A percentile compares a stretch with the other conserved stretches of the same genome.
Evolutionary conservation across 441 rosid genomes (phyloP).

Genomic region (Pelargonium exstipulatum): DNA sequence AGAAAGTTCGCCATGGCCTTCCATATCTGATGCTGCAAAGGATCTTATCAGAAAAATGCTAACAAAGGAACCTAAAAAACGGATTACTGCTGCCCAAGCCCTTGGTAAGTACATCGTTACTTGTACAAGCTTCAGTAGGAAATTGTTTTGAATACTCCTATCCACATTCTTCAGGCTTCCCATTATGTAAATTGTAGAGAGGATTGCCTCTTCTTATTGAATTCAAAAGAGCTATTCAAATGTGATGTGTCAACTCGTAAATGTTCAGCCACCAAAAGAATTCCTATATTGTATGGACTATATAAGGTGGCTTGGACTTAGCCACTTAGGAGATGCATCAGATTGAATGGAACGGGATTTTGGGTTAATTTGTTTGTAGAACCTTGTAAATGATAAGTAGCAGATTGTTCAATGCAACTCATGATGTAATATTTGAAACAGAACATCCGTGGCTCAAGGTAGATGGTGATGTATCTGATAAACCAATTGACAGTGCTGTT

Average conservation of each 20-base stretch:
- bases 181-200: no score
- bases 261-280: no score
- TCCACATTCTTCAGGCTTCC: no score
- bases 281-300: neutral
- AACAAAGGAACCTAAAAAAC: constrained; percentile 40
- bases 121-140: no score
- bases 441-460: constrained; percentile 82
- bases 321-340: neutral
- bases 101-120: constrained; percentile 37
- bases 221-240: no score
- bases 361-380: neutral
- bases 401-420: neutral
- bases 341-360: neutral
- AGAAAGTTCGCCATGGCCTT: constrained; percentile 45
- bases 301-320: neutral
- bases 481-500: constrained; percentile 76
- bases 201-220: no score
- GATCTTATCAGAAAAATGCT: constrained; percentile 51
- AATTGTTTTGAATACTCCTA: no score
- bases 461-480: constrained; percentile 54
- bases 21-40: constrained; percentile 46
- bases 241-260: no score
- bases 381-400: neutral
- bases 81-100: constrained; percentile 50
- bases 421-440: constrained; percentile 26